phyloP scores from a whole-genome alignment of 2,329 filamentous ascomycete genomes.

The Aspergillus bombycis region DNA sequence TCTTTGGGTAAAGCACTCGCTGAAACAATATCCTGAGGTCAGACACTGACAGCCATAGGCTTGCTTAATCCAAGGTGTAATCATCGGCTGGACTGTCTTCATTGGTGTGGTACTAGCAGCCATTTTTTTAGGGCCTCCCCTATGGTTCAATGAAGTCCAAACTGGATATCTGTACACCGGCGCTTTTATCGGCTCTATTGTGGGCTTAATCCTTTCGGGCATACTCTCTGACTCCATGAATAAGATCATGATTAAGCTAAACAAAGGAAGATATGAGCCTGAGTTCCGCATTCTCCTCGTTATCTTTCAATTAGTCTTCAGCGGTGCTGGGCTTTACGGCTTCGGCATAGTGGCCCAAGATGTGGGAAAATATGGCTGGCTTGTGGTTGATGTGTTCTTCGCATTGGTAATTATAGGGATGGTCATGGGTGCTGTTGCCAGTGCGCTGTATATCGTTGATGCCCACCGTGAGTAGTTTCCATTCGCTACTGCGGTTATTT shows the following conservation, averaged over 20 bases:
- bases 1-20: slow-evolving; percentile 62
- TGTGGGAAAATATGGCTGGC: slow-evolving; percentile 66
- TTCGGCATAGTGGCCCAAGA: slow-evolving; percentile 75
- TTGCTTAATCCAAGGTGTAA: slow-evolving; percentile 78
- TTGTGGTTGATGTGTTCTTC: slow-evolving; percentile 79
- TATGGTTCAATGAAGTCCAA: slow-evolving; percentile 78
- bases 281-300: slow-evolving; percentile 87
- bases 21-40: background rate
- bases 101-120: slow-evolving; percentile 82
- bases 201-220: slow-evolving; percentile 78
- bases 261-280: slow-evolving; percentile 84
- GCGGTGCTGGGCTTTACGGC: slow-evolving; percentile 78
- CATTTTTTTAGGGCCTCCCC: slow-evolving; percentile 77
- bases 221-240: slow-evolving; percentile 73
- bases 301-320: slow-evolving; percentile 77
- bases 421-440: slow-evolving; percentile 87
- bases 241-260: slow-evolving; percentile 69
- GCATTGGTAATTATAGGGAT: slow-evolving; percentile 83
- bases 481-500: background rate
- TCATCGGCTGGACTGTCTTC: slow-evolving; percentile 96
- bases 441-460: slow-evolving; percentile 87
- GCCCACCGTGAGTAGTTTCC: slow-evolving; percentile 72
- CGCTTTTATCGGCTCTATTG: slow-evolving; percentile 79
- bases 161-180: slow-evolving; percentile 88
- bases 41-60: slow-evolving; percentile 39